Conservation (phyloP, 2,329 filamentous ascomycete genomes). For the Fusarium sp. region DNA sequence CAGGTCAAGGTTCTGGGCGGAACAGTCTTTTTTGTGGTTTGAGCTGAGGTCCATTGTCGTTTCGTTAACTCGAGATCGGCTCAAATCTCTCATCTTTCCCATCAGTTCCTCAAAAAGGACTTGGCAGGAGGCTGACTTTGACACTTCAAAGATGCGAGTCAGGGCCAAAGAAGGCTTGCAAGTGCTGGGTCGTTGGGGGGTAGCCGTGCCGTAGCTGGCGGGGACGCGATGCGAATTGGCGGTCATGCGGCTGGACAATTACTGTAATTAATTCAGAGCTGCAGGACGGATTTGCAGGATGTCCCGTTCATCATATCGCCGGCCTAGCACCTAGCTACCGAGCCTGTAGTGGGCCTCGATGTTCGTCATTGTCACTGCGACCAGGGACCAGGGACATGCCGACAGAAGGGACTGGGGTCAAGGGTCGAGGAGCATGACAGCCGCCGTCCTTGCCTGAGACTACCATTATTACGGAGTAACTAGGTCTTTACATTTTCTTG, state of each 20-base stretch:
- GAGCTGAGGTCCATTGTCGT: not conserved
- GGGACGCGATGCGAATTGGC: conserved; percentile 24
- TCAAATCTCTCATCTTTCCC: not conserved
- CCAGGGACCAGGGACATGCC: not conserved
- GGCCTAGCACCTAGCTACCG: conserved; percentile 42
- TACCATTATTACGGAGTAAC: not conserved
- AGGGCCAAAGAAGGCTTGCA: conserved; percentile 10
- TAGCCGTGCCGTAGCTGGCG: conserved; percentile 13
- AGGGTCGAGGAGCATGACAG: conserved; percentile 17
- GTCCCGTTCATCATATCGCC: conserved; percentile 37
- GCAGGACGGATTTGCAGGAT: conserved; percentile 35
- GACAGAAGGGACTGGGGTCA: conserved; percentile 9
- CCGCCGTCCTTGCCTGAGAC: conserved; percentile 17
- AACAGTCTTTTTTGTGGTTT: conserved; percentile 4
- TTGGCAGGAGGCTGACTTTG: not conserved
- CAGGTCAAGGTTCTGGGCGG: conserved; percentile 6
- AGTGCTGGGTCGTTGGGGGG: conserved; percentile 14
- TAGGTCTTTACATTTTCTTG: not conserved
- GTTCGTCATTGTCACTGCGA: conserved; percentile 40
- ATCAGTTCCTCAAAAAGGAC: not conserved
- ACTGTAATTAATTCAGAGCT: conserved; percentile 11
- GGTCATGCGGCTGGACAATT: conserved; percentile 33
- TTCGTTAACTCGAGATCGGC: not conserved
- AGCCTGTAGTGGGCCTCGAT: conserved; percentile 41
- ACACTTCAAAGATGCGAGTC: conserved; percentile 14